Percentiles rank a stretch among this genome's conserved stretches.
phyloP scores from a whole-genome alignment of 208 protist species.

The Sergeia podlipaevii region DNA sequence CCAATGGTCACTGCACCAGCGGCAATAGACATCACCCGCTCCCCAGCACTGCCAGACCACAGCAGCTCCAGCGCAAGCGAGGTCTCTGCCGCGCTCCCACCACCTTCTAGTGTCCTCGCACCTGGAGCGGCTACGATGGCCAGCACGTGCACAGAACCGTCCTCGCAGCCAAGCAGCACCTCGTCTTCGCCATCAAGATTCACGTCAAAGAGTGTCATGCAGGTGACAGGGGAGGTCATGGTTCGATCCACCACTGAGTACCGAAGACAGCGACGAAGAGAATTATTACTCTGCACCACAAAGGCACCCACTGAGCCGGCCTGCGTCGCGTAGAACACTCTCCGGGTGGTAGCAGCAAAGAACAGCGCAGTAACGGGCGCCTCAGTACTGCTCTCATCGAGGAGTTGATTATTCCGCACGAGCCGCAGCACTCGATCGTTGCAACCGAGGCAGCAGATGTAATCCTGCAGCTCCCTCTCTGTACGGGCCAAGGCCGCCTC shows the following conservation, averaged over 20 bases:
- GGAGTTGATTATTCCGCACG: slow-evolving; percentile 42
- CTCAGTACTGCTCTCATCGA: slow-evolving; percentile 70
- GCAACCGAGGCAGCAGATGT: slow-evolving; percentile 71
- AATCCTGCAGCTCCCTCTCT: slow-evolving; percentile 40
- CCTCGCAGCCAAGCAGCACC: slow-evolving; percentile 71
- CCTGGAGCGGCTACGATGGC: slow-evolving; percentile 10
- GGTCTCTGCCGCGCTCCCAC: too few species aligned
- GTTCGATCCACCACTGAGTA: slow-evolving; percentile 3
- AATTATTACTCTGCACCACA: slow-evolving; percentile 19
- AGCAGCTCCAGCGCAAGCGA: slow-evolving; percentile 22
- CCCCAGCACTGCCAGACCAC: slow-evolving; percentile 45
- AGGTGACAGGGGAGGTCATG: slow-evolving; percentile 27
- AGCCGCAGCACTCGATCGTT: slow-evolving; percentile 79
- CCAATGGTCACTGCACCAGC: slow-evolving; percentile 53
- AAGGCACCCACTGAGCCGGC: slow-evolving; percentile 69
- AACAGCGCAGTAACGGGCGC: slow-evolving; percentile 56
- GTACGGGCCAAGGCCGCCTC: slow-evolving; percentile 5
- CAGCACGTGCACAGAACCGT: slow-evolving; percentile 74
- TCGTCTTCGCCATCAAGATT: slow-evolving; percentile 60
- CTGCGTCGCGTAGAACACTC: slow-evolving; percentile 78
- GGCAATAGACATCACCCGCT: slow-evolving; percentile 62
- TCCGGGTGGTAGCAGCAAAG: slow-evolving; percentile 18
- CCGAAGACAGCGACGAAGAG: slow-evolving; percentile 23
- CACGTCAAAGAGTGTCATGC: slow-evolving; percentile 51
- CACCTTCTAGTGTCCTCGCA: too few species aligned